These are phyloP conservation scores for Eutrema japonicum DNA, from an alignment of 345 rosid genomes.

Conservation along the genomic window DNA sequence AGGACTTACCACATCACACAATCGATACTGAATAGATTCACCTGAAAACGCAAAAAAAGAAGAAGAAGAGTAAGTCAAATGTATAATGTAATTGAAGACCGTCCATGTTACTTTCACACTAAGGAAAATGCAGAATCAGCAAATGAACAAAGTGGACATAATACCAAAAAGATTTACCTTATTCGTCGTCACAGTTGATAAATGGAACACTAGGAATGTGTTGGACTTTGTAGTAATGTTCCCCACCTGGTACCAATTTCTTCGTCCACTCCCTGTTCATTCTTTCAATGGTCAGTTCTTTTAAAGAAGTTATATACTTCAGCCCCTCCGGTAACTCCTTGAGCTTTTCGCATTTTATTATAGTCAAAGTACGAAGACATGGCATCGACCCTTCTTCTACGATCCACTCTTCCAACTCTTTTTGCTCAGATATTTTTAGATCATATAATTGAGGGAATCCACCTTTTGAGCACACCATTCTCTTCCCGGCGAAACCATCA, in stretches of 20 bases:
- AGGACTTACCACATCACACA: no score
- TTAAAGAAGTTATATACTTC: background rate
- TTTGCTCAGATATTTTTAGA: background rate
- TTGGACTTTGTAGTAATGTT: background rate
- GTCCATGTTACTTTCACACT: no score
- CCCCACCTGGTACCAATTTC: background rate
- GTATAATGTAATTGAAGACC: no score
- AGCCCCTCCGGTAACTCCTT: background rate
- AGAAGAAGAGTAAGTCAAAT: no score
- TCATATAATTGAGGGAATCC: background rate
- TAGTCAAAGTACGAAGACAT: background rate
- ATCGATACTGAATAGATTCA: no score
- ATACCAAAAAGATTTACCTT: background rate
- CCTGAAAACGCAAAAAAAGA: no score
- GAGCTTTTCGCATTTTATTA: background rate
- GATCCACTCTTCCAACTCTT: constrained; percentile 18
- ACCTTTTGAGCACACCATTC: constrained; percentile 28
- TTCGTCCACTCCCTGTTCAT: background rate
- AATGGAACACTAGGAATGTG: background rate
- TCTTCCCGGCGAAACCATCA: constrained; percentile 22
- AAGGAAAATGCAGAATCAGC: no score
- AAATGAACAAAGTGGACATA: background rate
- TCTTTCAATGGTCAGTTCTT: background rate
- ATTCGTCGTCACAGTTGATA: no score
- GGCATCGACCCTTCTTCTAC: background rate